Evolutionary conservation across 768 basidiomycete genomes (phyloP), one percentile per base, ranked within the genome.

Genomic region (Pulveroboletus sp.): DNA sequence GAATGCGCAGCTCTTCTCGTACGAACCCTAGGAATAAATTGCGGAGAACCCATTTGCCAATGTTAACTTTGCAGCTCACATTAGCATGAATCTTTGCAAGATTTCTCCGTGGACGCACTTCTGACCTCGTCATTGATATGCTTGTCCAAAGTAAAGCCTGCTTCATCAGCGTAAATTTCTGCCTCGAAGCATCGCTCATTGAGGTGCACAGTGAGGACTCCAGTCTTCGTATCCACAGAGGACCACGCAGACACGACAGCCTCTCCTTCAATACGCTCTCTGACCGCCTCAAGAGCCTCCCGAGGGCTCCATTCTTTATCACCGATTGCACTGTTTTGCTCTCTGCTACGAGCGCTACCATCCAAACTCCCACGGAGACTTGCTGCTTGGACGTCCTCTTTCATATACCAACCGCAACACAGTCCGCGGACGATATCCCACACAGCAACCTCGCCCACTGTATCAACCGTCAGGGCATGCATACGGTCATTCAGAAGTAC

Each of bases 261-360:
- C 64, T 98, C 93, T 24, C 95, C 94, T 62, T 99, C 96, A n/a
- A 98, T 89, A 32, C 89, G 74, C 61, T 92, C 91, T 50, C 86
- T 76, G 17, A 97, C 91, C 35, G 81, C 78, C 67, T 97, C 95
- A 44, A 99, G 71, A 5, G 86, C 83, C 60, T 95, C 93, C 38
- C 87, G 68, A 8, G 89, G 88, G 59, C 86, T 88, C 42, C 76
- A 71, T 45, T 82, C 81, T 45, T 60, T 67, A 37, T 76, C 77
- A 32, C 60, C 60, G n/a, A 46, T 45, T 14, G 60, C 57, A 30
- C 67, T 71, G 41, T 51, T 67, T 45, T 64, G 69, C 42, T 71
- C 70, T 50, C 59, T 57, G 45, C 61, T 56, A 40, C 56, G 57
- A n/a, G 63, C 50, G 43, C 71, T 73, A 24, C 68, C 69, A 39